phyloP scores from a whole-genome alignment of 352 stramenopile species.

The Globisporangium apiculatum region DNA sequence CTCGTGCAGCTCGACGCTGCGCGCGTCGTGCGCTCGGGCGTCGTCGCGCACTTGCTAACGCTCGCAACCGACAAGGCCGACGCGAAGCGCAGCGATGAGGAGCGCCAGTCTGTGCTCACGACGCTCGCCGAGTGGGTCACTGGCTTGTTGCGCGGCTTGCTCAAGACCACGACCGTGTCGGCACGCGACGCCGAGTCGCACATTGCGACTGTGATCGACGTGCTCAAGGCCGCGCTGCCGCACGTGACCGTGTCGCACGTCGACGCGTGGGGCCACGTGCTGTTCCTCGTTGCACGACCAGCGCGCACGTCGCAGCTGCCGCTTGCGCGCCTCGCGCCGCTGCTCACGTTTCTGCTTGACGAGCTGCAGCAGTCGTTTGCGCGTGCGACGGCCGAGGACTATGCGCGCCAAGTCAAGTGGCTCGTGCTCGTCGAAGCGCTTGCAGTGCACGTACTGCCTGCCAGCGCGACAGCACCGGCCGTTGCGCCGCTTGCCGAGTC shows the following conservation, averaged over 20 bases:
- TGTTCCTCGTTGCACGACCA: conserved; percentile 39
- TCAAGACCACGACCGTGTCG: conserved; percentile 18
- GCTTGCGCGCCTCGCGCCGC: conserved; percentile 15
- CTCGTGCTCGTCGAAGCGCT: conserved; percentile 46
- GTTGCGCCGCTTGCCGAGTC: conserved; percentile 13
- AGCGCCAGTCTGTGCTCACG: conserved; percentile 48
- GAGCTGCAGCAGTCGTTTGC: conserved; percentile 56
- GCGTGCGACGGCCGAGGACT: conserved; percentile 52
- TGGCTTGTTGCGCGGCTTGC: conserved; percentile 32
- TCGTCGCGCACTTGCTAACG: conserved; percentile 18
- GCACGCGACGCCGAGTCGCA: conserved; percentile 15
- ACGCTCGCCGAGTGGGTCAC: conserved; percentile 47
- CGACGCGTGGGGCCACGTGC: conserved; percentile 46
- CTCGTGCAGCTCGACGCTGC: conserved; percentile 34
- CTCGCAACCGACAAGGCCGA: conserved; percentile 35
- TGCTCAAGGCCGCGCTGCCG: conserved; percentile 39
- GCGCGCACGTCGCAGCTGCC: conserved; percentile 14
- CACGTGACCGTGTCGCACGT: conserved; percentile 53
- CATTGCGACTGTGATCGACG: conserved; percentile 16
- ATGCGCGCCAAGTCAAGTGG: conserved; percentile 73
- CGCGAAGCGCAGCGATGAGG: conserved; percentile 37
- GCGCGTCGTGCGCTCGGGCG: conserved; percentile 21
- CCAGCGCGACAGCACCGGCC: conserved; percentile 7
- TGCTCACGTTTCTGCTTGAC: conserved; percentile 28
- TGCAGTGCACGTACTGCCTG: conserved; percentile 35